phyloP scores from a whole-genome alignment of 2,329 filamentous ascomycete genomes.

The Rutstroemia sp. region DNA sequence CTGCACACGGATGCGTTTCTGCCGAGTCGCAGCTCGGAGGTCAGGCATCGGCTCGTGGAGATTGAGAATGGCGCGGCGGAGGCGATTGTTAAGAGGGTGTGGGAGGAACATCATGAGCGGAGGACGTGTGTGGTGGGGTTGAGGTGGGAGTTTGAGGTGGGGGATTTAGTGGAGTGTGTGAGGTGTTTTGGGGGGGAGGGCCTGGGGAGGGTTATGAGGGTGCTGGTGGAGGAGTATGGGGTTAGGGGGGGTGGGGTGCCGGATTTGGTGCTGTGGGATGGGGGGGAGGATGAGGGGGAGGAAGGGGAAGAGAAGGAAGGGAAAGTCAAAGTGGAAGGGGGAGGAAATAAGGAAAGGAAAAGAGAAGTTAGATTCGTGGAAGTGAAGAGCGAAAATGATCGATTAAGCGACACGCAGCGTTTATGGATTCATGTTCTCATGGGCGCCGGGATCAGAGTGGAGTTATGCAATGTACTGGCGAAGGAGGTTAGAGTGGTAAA shows the following conservation, averaged over 20 bases:
- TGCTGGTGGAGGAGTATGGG: constrained; percentile 91
- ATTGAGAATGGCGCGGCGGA: constrained; percentile 77
- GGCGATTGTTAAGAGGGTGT: constrained; percentile 58
- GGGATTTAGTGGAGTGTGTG: constrained; percentile 74
- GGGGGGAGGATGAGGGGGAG: not conserved
- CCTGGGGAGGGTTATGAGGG: constrained; percentile 78
- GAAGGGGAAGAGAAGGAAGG: not conserved
- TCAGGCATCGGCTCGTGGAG: constrained; percentile 78
- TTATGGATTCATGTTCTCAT: constrained; percentile 94
- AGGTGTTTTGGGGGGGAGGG: constrained; percentile 72
- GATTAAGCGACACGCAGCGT: constrained; percentile 89
- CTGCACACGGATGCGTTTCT: constrained; percentile 92
- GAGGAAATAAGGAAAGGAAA: constrained; percentile 5
- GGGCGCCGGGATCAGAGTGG: constrained; percentile 76
- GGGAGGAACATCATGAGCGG: constrained; percentile 58
- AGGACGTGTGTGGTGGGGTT: constrained; percentile 85
- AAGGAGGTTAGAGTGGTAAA: constrained; percentile 25
- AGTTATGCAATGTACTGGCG: constrained; percentile 58
- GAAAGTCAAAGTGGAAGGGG: not conserved
- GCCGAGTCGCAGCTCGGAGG: constrained; percentile 74
- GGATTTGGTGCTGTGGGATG: constrained; percentile 79
- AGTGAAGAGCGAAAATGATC: constrained; percentile 63
- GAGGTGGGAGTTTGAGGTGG: constrained; percentile 78
- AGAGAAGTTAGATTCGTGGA: constrained; percentile 24
- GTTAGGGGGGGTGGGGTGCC: constrained; percentile 82